Evolutionary conservation across 768 basidiomycete species (phyloP).

Genomic region (Podaxis sp.): DNA sequence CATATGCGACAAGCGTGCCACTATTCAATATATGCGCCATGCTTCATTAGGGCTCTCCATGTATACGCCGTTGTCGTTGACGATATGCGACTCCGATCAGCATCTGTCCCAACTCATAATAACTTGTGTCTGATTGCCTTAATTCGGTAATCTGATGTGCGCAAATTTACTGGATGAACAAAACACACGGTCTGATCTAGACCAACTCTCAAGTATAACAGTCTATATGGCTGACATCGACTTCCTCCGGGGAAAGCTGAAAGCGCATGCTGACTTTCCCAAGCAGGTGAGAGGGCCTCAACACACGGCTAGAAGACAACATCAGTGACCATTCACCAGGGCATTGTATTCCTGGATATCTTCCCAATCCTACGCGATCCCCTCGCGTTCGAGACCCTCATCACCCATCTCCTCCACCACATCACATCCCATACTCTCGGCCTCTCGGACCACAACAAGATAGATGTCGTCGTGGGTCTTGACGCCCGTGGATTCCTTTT

Average conservation of each 20-base stretch:
- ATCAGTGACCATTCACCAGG: conserved; percentile 38
- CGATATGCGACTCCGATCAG: neutral
- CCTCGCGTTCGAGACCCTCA: conserved; percentile 81
- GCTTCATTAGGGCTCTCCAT: conserved; percentile 6
- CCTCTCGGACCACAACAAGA: conserved; percentile 52
- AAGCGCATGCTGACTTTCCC: conserved; percentile 73
- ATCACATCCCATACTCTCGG: conserved; percentile 75
- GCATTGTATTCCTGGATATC: conserved; percentile 90
- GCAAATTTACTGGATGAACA: neutral
- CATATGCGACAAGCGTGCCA: conserved; percentile 18
- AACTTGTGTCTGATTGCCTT: neutral
- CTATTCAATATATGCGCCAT: conserved; percentile 21
- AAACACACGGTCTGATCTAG: neutral
- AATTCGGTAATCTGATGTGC: neutral
- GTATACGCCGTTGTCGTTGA: neutral
- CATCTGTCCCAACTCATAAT: neutral
- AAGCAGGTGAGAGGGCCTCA: conserved; percentile 60
- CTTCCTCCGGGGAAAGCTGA: conserved; percentile 58
- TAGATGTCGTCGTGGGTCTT: conserved; percentile 91
- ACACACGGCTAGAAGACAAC: neutral
- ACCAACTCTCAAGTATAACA: neutral
- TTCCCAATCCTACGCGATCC: conserved; percentile 91
- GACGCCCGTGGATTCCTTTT: conserved; percentile 96
- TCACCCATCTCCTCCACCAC: conserved; percentile 85
- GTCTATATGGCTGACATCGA: conserved; percentile 72